Base-by-base conservation (phyloP, 441 rosid species). In the Oxalis stricta region DNA sequence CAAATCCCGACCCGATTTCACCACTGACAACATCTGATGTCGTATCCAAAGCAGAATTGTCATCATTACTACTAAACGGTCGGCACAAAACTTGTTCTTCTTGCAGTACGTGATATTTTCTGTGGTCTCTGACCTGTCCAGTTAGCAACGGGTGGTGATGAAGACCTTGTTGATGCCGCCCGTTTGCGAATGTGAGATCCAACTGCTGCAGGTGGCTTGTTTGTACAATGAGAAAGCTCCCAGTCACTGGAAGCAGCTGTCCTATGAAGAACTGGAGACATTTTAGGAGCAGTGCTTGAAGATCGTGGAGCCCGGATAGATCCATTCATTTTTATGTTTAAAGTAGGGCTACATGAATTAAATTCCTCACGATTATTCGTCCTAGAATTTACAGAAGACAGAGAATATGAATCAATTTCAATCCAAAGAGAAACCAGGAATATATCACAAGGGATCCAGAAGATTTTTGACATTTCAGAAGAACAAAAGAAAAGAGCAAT, bases 71-170 rank as follows among this genome's bases (percentile, higher is more conserved):
- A 10, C n/a, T 88, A 59, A 75, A 70, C 69, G 49, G 76, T 61
- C 26, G 97, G 96, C 56, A 72, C 58, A 48, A 82, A 66, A 65
- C 82, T 84, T 36, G 92, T 78, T 62, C 99, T 83, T 75, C 97
- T 82, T 51, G 94, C 94, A 48, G 82, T 60, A 44, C 97, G 89
- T 19, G 89, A 79, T 52, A 66, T 84, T 71, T 92, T 92, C 56
- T 70, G 95, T 42, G 86, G 94, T 66, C 98, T 76, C 59, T 85
- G 98, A 60, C 89, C 61, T 14, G 93, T 76, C 97, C 94, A 92
- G 48, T 77, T 76, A 39, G 83, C 79, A 59, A 83, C 83, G 40
- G 97, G 87, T 49, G 94, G 95, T 53, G 97, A 82, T 50, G 98
- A 75, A 55, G 97, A 79, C 56, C 64, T 70, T 42, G 76, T 58